Evolutionary conservation across 2,329 filamentous ascomycete genomes (phyloP).

Genomic region (Diaporthe australafricana): DNA sequence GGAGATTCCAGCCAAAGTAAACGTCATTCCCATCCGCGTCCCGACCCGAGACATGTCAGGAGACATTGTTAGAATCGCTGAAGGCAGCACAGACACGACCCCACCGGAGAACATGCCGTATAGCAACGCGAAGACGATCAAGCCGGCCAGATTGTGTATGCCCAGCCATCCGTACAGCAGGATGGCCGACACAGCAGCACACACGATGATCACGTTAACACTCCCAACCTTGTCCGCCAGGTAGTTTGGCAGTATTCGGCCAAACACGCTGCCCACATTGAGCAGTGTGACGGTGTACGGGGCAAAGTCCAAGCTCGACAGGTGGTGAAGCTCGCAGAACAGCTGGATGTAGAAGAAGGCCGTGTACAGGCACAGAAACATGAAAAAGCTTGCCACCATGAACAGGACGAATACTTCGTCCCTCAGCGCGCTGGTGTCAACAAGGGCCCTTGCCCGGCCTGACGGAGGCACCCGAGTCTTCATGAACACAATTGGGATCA

Average conservation of each 20-base stretch:
- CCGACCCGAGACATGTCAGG: slow-evolving; percentile 52
- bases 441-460: slow-evolving; percentile 44
- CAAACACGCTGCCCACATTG: slow-evolving; percentile 58
- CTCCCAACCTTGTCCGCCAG: slow-evolving; percentile 56
- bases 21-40: slow-evolving; percentile 56
- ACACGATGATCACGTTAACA: slow-evolving; percentile 52
- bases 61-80: slow-evolving; percentile 50
- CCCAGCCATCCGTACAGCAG: slow-evolving; percentile 55
- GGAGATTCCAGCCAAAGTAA: slow-evolving; percentile 54
- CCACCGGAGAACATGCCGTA: slow-evolving; percentile 60
- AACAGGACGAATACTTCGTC: slow-evolving; percentile 54
- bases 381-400: slow-evolving; percentile 50
- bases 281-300: slow-evolving; percentile 56
- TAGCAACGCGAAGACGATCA: slow-evolving; percentile 55
- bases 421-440: slow-evolving; percentile 51
- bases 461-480: slow-evolving; percentile 48
- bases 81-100: slow-evolving; percentile 56
- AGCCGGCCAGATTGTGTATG: slow-evolving; percentile 48
- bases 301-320: slow-evolving; percentile 48
- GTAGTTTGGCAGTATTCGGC: slow-evolving; percentile 57
- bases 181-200: slow-evolving; percentile 48
- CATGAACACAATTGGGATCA: slow-evolving; percentile 54
- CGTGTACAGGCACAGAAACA: slow-evolving; percentile 59
- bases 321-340: slow-evolving; percentile 54
- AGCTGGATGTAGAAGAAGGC: slow-evolving; percentile 61